Percentiles rank a stretch among this genome's conserved stretches.
Evolutionary conservation across 495 filamentous ascomycete genomes (phyloP).

Genomic region (Neurospora cerealis): DNA sequence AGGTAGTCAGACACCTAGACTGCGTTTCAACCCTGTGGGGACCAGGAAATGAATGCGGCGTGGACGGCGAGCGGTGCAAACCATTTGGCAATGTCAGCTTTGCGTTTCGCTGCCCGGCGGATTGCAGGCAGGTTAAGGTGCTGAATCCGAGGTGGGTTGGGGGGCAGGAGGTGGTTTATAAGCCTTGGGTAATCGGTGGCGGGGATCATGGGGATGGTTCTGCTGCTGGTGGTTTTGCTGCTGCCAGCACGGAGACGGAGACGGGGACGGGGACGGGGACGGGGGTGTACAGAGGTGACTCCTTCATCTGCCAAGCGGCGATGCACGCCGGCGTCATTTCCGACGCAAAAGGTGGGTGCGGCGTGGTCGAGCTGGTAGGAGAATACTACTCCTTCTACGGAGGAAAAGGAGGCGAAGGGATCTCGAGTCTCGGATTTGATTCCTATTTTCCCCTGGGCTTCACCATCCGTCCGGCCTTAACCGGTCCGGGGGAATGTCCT

Average conservation of each 20-base stretch:
- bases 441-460: constrained; percentile 71
- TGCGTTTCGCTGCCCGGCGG: constrained; percentile 71
- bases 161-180: constrained; percentile 57
- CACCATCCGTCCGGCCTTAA: constrained; percentile 38
- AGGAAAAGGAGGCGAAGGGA: constrained; percentile 45
- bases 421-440: constrained; percentile 58
- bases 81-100: constrained; percentile 59
- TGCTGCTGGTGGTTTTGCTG: not conserved
- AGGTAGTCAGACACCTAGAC: constrained; percentile 45
- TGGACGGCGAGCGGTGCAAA: constrained; percentile 66
- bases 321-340: constrained; percentile 60
- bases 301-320: constrained; percentile 44
- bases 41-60: constrained; percentile 59
- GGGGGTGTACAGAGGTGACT: constrained; percentile 61
- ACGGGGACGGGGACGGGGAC: not conserved
- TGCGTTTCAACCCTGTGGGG: constrained; percentile 54
- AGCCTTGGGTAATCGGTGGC: constrained; percentile 63
- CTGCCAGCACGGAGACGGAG: constrained; percentile 22
- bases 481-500: not conserved
- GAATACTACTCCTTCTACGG: constrained; percentile 51
- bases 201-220: constrained; percentile 19
- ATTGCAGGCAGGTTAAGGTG: constrained; percentile 54
- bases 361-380: constrained; percentile 46
- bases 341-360: constrained; percentile 64
- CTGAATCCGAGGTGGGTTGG: constrained; percentile 66